These are phyloP conservation scores for Simmondsia chinensis DNA, from an alignment of 148 eudicot species.

Conservation along the genomic window DNA sequence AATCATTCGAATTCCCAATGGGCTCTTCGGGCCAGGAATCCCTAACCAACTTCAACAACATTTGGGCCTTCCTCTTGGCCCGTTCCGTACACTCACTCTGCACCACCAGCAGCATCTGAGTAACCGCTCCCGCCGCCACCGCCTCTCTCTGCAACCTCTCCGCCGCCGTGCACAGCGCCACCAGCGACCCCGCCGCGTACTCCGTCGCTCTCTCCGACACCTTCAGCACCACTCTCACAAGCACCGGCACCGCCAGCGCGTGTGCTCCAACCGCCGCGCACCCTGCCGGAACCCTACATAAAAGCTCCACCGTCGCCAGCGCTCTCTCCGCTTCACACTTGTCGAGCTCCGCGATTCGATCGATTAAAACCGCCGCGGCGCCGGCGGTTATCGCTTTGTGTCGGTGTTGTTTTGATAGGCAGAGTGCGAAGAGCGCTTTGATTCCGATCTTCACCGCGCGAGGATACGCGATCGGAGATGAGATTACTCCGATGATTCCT, in stretches of 20 bases:
- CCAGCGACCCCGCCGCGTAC: conserved; percentile 70
- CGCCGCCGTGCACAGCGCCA: conserved; percentile 53
- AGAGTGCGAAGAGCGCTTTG: conserved; percentile 68
- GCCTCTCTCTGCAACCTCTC: conserved; percentile 56
- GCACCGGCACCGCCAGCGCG: conserved; percentile 53
- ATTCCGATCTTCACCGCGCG: conserved; percentile 58
- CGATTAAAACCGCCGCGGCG: conserved; percentile 48
- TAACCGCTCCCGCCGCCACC: conserved; percentile 72
- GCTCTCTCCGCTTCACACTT: conserved; percentile 75
- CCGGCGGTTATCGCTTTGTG: conserved; percentile 67
- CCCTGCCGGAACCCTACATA: conserved; percentile 63
- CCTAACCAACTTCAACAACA: conserved; percentile 63
- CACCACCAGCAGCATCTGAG: conserved; percentile 58
- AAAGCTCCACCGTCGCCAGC: conserved; percentile 65
- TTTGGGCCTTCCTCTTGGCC: conserved; percentile 70
- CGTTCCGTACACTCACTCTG: conserved; percentile 84
- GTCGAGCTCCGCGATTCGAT: conserved; percentile 51
- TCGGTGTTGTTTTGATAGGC: conserved; percentile 58
- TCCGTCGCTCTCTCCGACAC: conserved; percentile 83
- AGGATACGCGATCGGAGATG: conserved; percentile 28
- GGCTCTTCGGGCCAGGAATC: conserved; percentile 75
- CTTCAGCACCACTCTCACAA: conserved; percentile 50
- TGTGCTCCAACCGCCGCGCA: conserved; percentile 54
- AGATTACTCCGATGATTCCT: conserved; percentile 40
- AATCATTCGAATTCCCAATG: conserved; percentile 45